A percentile compares a stretch with the other conserved stretches of the same genome.
Conservation (phyloP, 805 yeast genomes). For the Starmerella apicola region DNA sequence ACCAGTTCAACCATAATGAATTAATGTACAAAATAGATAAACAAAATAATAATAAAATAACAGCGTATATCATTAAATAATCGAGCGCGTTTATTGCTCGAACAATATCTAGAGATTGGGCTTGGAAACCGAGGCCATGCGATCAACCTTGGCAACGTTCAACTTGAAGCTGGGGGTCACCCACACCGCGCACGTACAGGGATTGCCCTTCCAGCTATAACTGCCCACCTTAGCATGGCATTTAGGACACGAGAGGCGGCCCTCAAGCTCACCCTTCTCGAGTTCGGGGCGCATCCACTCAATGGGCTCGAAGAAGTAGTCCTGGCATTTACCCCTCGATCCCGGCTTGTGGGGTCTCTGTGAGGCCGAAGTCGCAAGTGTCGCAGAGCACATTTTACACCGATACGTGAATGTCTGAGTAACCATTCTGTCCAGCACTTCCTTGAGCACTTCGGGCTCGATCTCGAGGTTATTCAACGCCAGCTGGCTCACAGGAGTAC, state of each 20-base stretch:
- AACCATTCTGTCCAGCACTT: constrained; percentile 15
- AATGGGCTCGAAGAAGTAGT: constrained; percentile 77
- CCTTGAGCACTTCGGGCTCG: constrained; percentile 2
- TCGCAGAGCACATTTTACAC: constrained; percentile 72
- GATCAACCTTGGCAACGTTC: constrained; percentile 70
- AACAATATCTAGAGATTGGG: neutral
- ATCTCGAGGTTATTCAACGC: neutral
- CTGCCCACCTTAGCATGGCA: constrained; percentile 81
- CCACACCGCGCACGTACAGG: constrained; percentile 95
- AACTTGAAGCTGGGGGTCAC: constrained; percentile 82
- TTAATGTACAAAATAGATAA: neutral
- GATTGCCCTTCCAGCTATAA: constrained; percentile 85
- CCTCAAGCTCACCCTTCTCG: constrained; percentile 65
- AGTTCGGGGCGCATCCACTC: constrained; percentile 84
- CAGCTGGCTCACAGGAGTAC: neutral
- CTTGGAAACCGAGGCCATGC: constrained; percentile 26
- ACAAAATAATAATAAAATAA: too few relatives aligned
- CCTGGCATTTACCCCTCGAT: constrained; percentile 45
- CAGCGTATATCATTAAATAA: too few relatives aligned
- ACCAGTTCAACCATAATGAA: too few relatives aligned
- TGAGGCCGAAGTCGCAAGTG: constrained; percentile 50
- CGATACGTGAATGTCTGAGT: constrained; percentile 31
- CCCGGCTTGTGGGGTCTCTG: constrained; percentile 42
- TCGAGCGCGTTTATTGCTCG: too few relatives aligned
- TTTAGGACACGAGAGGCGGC: constrained; percentile 73